Conservation (phyloP, 1,139 yeast species). For the Pichia sp. region DNA sequence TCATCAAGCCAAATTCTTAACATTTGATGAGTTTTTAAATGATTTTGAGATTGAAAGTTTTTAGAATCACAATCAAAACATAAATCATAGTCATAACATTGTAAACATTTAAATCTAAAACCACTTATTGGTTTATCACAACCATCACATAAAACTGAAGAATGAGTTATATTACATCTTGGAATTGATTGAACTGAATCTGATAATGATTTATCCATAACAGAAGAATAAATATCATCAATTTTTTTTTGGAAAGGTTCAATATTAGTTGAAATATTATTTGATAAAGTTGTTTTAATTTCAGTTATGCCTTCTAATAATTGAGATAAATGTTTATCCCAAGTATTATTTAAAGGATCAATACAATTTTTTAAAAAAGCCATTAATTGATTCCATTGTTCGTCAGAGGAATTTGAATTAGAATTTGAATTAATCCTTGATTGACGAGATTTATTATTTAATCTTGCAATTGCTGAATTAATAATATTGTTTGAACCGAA, state of each 20-base stretch:
- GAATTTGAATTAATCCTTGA: neutral
- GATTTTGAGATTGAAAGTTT: slow-evolving; percentile 22
- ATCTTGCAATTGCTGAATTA: neutral
- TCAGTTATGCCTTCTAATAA: slow-evolving; percentile 4
- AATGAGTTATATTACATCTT: slow-evolving; percentile 18
- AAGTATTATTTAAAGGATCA: slow-evolving; percentile 2
- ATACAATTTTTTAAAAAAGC: slow-evolving; percentile 2
- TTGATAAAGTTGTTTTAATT: slow-evolving; percentile 5
- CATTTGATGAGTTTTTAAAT: slow-evolving; percentile 29
- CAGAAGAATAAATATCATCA: slow-evolving; percentile 2
- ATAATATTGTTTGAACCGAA: neutral
- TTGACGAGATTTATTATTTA: neutral
- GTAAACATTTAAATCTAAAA: slow-evolving; percentile 46
- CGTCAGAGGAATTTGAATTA: neutral
- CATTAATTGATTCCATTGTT: slow-evolving; percentile 1
- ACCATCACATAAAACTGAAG: slow-evolving; percentile 37
- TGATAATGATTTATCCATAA: neutral
- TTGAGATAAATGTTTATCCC: slow-evolving; percentile 3
- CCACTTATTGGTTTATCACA: slow-evolving; percentile 41
- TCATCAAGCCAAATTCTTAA: slow-evolving; percentile 25
- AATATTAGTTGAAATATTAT: neutral
- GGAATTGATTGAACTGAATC: neutral
- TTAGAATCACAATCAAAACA: slow-evolving; percentile 45
- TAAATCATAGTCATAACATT: slow-evolving; percentile 51
- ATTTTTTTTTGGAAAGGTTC: slow-evolving; percentile 3